Evolutionary conservation across 257 asterid genomes (phyloP), one percentile per base, ranked within the genome.

Genomic region (Scutellaria galericulata): DNA sequence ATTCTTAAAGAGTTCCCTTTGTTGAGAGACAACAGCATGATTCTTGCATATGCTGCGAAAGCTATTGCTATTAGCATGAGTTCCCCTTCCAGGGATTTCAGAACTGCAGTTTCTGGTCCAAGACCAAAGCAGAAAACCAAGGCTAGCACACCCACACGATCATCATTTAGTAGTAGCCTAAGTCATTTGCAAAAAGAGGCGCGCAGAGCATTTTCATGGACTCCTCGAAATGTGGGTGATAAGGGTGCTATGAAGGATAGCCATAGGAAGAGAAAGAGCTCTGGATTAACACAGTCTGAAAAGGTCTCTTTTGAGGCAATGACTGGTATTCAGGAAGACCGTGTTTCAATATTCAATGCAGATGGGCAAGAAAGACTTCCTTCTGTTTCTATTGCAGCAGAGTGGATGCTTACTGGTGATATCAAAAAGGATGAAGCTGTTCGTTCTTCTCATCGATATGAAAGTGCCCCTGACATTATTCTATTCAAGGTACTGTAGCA

Each of bases 401-500:
- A 91, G 86, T 94, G 99, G 99, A 94, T 94, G 99, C 96, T 94
- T 58, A 86, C 97, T 46, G 97, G 97, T 66, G 93, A 88, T 84
- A 76, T 78, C 7, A 57, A 65, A 68, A 94, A 94, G 92, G 99
- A 94, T 81, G 97, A 85, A 77, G 90, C 84, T 80, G 89, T 94
- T 72, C 97, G 99, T 63, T 87, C 92, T 78, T 84, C 97, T 83
- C 97, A 91, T 83, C 90, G 86, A 66, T 94, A 84, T 79, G 97
- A 94, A 84, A 91, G 97, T 82, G 86, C 97, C 58, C 99, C 99
- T 15, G 99, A 94, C 83, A 88, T 89, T 66, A 86, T 81, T 80
- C 88, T 94, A 63, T 94, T 91, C 87, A 91, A 89, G 99, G 99
- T 94, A 86, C 82, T 55, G 69, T 77, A 41, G 66, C 68, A 64